Conservation (phyloP, 768 basidiomycete genomes). For the Asterophora lycoperdoides region DNA sequence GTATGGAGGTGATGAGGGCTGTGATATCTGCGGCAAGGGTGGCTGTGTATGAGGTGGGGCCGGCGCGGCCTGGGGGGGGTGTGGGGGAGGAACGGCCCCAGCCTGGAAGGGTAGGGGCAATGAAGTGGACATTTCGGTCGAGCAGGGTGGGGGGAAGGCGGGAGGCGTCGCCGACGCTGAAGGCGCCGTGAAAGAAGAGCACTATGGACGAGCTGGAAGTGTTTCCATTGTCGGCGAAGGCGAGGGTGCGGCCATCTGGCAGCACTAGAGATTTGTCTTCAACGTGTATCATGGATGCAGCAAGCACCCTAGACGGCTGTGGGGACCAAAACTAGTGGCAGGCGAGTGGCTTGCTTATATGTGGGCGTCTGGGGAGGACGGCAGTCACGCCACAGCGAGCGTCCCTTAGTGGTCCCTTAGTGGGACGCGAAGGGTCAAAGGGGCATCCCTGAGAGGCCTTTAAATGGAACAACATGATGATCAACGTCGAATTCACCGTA, state of each 20-base stretch:
- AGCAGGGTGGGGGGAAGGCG: slow-evolving; percentile 29
- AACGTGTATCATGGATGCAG: slow-evolving; percentile 24
- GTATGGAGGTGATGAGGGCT: slow-evolving; percentile 37
- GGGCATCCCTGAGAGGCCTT: slow-evolving; percentile 6
- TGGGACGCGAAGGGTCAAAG: slow-evolving; percentile 1
- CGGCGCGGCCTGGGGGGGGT: slow-evolving; percentile 8
- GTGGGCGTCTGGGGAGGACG: slow-evolving; percentile 3
- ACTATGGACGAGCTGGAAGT: slow-evolving; percentile 43
- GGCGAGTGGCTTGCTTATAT: not conserved
- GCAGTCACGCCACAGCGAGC: slow-evolving; percentile 9
- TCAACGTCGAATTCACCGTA: not conserved
- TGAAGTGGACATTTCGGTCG: slow-evolving; percentile 38
- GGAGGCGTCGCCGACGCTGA: slow-evolving; percentile 44
- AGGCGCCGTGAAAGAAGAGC: slow-evolving; percentile 54
- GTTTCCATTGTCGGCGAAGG: slow-evolving; percentile 52
- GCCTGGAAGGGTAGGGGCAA: slow-evolving; percentile 53
- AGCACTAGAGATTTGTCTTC: slow-evolving; percentile 36
- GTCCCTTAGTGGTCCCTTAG: slow-evolving; percentile 1
- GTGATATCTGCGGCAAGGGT: slow-evolving; percentile 42
- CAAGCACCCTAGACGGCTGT: not conserved
- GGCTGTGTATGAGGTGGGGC: slow-evolving; percentile 32
- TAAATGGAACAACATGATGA: slow-evolving; percentile 10
- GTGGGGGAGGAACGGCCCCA: slow-evolving; percentile 53
- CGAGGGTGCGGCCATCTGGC: slow-evolving; percentile 44
- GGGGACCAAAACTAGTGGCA: not conserved